Evolutionary conservation across 257 asterid genomes (phyloP), one percentile per base, ranked within the genome.

Genomic region (Solanum ossicruentum): DNA sequence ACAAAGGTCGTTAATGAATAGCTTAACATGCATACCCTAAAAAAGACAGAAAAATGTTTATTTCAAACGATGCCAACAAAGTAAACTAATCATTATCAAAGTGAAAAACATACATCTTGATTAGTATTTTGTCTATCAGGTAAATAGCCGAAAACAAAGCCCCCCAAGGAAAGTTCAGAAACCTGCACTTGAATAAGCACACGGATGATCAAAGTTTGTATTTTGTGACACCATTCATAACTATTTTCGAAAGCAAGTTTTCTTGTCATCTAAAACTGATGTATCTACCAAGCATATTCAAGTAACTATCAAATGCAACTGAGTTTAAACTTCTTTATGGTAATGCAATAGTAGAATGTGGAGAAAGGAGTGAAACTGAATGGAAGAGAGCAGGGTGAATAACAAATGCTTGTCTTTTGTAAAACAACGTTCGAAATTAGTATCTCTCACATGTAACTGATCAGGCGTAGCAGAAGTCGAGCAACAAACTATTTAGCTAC

Each of bases 1-100:
- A 51, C 85, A 85, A 84, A 95, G 99, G 65, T 89, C 97, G 52
- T 93, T 97, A 52, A 92, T 56, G 58, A 95, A 88, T 57, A 91
- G 71, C 90, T 92, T 94, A 85, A 95, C 93, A 80, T 92, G 95
- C 85, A 90, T 83, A 28, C 94, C 95, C 98, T 96, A 92, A 32
- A 67, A 84, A 58, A 85, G 54, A 81, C 36, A 56, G 61, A 85
- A 55, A 28, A 36, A 75, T 69, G 72, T 21, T 61, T 82, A 75
- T 58, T 66, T 86, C 45, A 52, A 80, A 71, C 69, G 26, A 18
- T 13, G n/a, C 28, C 9, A 54, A 55, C n/a, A 63, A 41, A 20
- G 26, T 67, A 63, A 82, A 72, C 41, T 79, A 84, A 52, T 84
- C 21, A 82, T 16, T 66, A 39, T 80, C 72, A 43, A 75, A 80